Conservation (phyloP, 352 stramenopile genomes). For the Globisporangium heterothallicum region DNA sequence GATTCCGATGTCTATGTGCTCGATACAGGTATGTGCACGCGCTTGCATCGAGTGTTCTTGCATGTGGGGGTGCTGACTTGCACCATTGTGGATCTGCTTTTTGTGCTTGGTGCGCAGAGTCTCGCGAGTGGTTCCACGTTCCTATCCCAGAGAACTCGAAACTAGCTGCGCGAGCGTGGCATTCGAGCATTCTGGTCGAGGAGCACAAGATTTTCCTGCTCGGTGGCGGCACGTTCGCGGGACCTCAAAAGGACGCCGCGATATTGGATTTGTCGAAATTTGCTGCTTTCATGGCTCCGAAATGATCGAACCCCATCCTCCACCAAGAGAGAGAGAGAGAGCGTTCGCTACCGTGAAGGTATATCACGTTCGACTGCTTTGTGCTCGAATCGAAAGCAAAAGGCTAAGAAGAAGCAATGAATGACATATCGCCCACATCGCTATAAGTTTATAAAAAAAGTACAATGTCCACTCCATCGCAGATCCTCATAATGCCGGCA, state of each 20-base stretch:
- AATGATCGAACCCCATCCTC: background rate
- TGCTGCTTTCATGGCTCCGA: constrained; percentile 5
- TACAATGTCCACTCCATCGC: too few relatives aligned
- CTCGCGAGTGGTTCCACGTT: constrained; percentile 36
- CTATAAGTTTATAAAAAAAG: too few relatives aligned
- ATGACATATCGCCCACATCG: too few relatives aligned
- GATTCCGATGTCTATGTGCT: constrained; percentile 49
- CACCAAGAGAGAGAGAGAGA: too few relatives aligned
- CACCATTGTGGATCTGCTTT: background rate
- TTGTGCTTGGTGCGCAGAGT: constrained; percentile 7
- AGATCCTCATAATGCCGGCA: constrained; percentile 8
- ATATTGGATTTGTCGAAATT: constrained; percentile 41
- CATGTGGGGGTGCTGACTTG: background rate
- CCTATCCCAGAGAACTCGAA: constrained; percentile 23
- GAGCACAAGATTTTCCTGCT: constrained; percentile 40
- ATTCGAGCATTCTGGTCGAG: constrained; percentile 45
- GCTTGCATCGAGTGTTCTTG: background rate
- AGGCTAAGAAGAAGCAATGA: too few relatives aligned
- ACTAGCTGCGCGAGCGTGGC: constrained; percentile 53
- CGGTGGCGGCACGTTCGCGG: constrained; percentile 54
- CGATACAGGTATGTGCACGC: constrained; percentile 24
- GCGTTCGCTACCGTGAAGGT: too few relatives aligned
- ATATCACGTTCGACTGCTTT: too few relatives aligned
- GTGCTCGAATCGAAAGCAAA: too few relatives aligned
- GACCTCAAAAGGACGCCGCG: constrained; percentile 49